phyloP scores from a whole-genome alignment of 352 stramenopile genomes.

The Pythium sp. region DNA sequence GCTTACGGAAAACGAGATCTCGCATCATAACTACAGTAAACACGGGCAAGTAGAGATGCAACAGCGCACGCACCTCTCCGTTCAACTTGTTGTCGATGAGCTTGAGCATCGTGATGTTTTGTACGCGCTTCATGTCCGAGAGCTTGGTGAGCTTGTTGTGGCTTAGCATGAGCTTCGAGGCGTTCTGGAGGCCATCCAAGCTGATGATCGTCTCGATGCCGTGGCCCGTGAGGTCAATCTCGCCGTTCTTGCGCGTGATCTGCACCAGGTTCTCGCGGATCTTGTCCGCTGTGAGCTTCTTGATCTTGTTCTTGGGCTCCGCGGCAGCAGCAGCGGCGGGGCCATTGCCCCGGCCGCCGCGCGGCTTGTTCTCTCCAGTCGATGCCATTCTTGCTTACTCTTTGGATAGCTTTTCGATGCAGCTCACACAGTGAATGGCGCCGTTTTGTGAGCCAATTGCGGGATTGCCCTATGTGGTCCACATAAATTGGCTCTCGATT shows the following conservation, averaged over 20 bases:
- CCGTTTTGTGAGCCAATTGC: neutral
- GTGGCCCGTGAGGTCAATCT: constrained; percentile 59
- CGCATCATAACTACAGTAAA: neutral
- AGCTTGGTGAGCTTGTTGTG: constrained; percentile 86
- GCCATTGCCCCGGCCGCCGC: neutral
- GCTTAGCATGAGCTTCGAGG: constrained; percentile 80
- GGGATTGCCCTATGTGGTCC: neutral
- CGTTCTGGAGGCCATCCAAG: constrained; percentile 51
- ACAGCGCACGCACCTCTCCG: constrained; percentile 35
- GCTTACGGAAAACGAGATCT: neutral
- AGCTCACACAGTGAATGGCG: neutral
- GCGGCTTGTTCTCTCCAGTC: neutral
- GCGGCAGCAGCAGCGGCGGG: neutral
- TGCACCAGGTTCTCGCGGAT: constrained; percentile 49
- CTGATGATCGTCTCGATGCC: constrained; percentile 83
- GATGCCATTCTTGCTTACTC: neutral
- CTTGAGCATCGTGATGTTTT: constrained; percentile 74
- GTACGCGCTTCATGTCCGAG: constrained; percentile 56
- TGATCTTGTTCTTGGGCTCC: constrained; percentile 68
- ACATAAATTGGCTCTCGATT: neutral
- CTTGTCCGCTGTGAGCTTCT: constrained; percentile 87
- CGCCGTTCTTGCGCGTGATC: constrained; percentile 44
- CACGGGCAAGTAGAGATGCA: neutral
- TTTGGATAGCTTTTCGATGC: neutral
- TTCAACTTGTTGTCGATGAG: constrained; percentile 77